Conservation (phyloP, 2,329 filamentous ascomycete genomes). For the Pseudogymnoascus sp. region DNA sequence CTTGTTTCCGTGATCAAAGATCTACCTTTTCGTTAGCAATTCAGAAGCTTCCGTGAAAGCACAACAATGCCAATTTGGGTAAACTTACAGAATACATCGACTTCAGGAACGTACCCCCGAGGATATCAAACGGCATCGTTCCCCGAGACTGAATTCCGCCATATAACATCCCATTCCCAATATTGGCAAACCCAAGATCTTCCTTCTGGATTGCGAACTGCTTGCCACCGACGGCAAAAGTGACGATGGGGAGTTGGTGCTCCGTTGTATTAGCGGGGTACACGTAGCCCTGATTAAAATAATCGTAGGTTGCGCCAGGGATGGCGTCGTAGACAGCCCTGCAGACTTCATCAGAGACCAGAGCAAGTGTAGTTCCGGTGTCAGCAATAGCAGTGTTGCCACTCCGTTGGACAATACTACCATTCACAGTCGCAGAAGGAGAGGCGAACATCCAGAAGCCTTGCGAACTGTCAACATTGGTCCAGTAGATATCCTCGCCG, state of each 20-base stretch:
- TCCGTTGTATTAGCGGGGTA: slow-evolving; percentile 48
- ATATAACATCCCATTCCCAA: slow-evolving; percentile 45
- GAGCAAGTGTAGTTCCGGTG: slow-evolving; percentile 61
- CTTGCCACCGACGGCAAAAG: slow-evolving; percentile 54
- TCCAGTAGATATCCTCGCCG: slow-evolving; percentile 49
- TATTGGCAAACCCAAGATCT: slow-evolving; percentile 49
- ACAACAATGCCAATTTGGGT: neutral
- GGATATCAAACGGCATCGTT: slow-evolving; percentile 46
- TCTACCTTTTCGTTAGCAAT: slow-evolving; percentile 28
- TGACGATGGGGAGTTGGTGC: slow-evolving; percentile 51
- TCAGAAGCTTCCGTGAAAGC: too few species aligned
- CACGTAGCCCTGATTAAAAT: slow-evolving; percentile 52
- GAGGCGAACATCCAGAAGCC: slow-evolving; percentile 65
- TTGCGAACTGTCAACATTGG: slow-evolving; percentile 52
- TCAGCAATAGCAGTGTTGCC: slow-evolving; percentile 63
- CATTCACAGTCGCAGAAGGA: slow-evolving; percentile 48
- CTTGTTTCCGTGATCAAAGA: slow-evolving; percentile 52
- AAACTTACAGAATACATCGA: slow-evolving; percentile 47
- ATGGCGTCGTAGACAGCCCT: slow-evolving; percentile 58
- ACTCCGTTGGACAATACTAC: slow-evolving; percentile 40
- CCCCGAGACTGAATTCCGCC: slow-evolving; percentile 54
- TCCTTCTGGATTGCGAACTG: slow-evolving; percentile 51
- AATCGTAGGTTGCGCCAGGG: slow-evolving; percentile 50
- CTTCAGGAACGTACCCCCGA: slow-evolving; percentile 53
- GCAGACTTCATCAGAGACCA: slow-evolving; percentile 55